Base-by-base conservation (phyloP, 2,329 filamentous ascomycete species). In the Pyrenophora tritici-repentis region DNA sequence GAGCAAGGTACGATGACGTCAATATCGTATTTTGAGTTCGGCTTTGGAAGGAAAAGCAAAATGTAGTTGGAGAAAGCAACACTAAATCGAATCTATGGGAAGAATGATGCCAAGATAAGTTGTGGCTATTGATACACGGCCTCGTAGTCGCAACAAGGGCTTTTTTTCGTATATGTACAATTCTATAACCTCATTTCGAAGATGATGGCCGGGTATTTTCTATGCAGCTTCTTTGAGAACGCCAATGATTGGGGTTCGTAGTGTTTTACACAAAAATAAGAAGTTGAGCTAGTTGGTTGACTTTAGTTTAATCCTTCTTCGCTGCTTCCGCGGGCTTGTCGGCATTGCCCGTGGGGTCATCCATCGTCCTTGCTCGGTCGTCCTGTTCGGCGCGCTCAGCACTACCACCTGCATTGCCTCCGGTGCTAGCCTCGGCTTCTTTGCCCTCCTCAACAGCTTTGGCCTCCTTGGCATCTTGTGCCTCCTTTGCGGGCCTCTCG, bases 401-500 rank as follows among this genome's bases (percentile, higher is more conserved):
- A 47, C 67, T 67, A n/a, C 66, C 68, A 22, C 61, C 59, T 12
- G 50, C 45, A 2, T 39, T 47, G 6, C 54, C 56, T 7, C 61
- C 69, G 16, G 66, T 65, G 54, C 69, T 71, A 18, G 69, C 68
- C 41, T 73, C 70, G 1, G 60, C 59, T 47, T 71, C 68, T 22
- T 61, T 59, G 42, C 52, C 56, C 47, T 67, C 63, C 35, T 58
- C 60, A 12, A 50, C 53, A 14, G 58, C 61, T 38, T 65, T 61
- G 14, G 51, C 57, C 34, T 66, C 61, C 37, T 56, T 56, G 1
- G 53, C 50, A 20, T 56, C 51, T 10, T 55, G 24, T 9, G 53
- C 53, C 18, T 54, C 53, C 12, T 51, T 42, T 50, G 67, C 65
- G 5, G 86, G 83, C 72, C 91, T 89, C 60, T 96, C 91, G 78